Conservation (phyloP, 441 rosid species). For the Gossypium gossypioides region DNA sequence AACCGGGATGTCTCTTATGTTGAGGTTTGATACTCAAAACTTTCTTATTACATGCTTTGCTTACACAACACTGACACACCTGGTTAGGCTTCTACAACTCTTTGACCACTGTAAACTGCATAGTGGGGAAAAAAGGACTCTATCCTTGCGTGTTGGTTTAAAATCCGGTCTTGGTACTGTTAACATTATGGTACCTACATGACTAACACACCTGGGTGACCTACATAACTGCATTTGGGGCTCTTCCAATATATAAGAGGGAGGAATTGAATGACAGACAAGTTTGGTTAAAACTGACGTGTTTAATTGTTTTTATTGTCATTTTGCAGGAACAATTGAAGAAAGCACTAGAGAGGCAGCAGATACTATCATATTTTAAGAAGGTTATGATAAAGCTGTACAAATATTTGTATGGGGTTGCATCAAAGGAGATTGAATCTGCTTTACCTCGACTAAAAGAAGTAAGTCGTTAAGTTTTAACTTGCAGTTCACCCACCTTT, state of each 20-base stretch:
- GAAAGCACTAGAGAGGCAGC: conserved; percentile 51
- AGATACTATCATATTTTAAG: conserved; percentile 54
- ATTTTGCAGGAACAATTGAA: conserved; percentile 66
- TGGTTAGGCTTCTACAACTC: not conserved
- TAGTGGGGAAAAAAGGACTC: not conserved
- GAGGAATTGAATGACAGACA: not conserved
- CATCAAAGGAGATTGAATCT: conserved; percentile 50
- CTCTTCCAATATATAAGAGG: not conserved
- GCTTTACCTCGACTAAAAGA: conserved; percentile 67
- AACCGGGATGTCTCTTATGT: conserved; percentile 44
- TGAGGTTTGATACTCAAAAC: conserved; percentile 46
- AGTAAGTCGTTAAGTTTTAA: conserved; percentile 32
- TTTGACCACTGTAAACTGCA: not conserved
- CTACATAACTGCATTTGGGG: not conserved
- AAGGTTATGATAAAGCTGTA: conserved; percentile 72
- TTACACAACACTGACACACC: not conserved
- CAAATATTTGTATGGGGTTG: conserved; percentile 49
- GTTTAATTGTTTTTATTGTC: not conserved
- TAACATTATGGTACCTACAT: not conserved
- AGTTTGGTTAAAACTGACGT: not conserved
- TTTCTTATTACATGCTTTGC: conserved; percentile 4
- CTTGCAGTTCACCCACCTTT: not conserved
- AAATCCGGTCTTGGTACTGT: not conserved
- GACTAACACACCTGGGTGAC: not conserved
- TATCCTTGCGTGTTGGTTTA: not conserved